Evolutionary conservation across 495 filamentous ascomycete genomes (phyloP).

Genomic region (Aspergillus nidulans): DNA sequence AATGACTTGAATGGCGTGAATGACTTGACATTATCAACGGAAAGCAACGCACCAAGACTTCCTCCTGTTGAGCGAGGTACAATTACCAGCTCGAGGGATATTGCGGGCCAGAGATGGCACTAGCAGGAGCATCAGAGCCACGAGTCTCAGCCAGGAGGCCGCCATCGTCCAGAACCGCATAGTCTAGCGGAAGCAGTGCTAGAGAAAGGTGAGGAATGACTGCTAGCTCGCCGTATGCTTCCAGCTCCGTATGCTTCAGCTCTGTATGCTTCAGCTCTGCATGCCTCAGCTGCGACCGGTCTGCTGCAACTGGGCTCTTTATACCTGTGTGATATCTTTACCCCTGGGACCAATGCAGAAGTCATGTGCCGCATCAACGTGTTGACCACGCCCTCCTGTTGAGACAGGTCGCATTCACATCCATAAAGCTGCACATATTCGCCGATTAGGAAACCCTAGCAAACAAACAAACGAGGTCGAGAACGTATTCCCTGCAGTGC

Average conservation of each 20-base stretch:
- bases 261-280: too few species aligned
- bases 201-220: not conserved
- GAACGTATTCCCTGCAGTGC: not conserved
- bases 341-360: not conserved
- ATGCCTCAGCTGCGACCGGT: too few species aligned
- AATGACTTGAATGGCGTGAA: too few species aligned
- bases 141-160: not conserved
- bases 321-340: not conserved
- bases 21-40: not conserved
- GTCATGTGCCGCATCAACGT: not conserved
- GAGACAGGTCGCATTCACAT: not conserved
- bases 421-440: not conserved
- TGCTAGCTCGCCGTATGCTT: too few species aligned
- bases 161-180: not conserved
- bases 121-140: not conserved
- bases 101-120: not conserved
- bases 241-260: too few species aligned
- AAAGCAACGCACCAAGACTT: slow-evolving; percentile 3
- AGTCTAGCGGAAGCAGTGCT: not conserved
- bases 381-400: not conserved
- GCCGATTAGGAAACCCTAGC: not conserved
- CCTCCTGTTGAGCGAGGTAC: slow-evolving; percentile 2
- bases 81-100: not conserved
- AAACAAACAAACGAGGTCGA: not conserved
- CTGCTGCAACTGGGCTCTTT: too few species aligned